Base-by-base conservation (phyloP, 2,329 filamentous ascomycete genomes). In the Peltaster fructicola region DNA sequence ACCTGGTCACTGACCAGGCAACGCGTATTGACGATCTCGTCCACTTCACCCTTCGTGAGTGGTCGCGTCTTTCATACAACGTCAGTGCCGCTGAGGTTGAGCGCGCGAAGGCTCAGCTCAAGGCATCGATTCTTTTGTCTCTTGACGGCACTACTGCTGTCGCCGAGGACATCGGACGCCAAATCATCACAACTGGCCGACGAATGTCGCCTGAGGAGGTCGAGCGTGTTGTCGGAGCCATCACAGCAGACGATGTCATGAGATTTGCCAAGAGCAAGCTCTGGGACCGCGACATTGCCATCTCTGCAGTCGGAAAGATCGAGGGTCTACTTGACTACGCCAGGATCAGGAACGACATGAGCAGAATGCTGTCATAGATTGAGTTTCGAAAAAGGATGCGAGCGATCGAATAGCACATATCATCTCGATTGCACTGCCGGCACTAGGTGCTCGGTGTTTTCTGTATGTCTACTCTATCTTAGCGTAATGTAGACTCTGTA, bases 41-140 rank as follows among this genome's bases (percentile, higher is more conserved):
- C 44, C 88, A 98, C 71, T 98, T 98, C 61, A 74, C 88, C 35
- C 81, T 95, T 54, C 80, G 85, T 43, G 88, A 98, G 67, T 98
- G 88, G 88, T 81, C 85, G 45, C 80, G 88, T 44, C 73, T 98
- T 36, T 88, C 79, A 46, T 74, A 73, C 64, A 78, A 73, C 57
- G 88, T 98, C 45, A 73, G 67, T 48, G 68, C 81, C 50, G 73
- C 84, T 39, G 88, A 98, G 63, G 78, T 84, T 33, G 88, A 98
- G 71, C 85, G 88, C 43, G 88, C 88, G 57, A 98, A 98, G 72
- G 80, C 88, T 37, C 88, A 98, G 65, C 75, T 98, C 47, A 98
- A 98, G 72, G 88, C 88, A 35, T 92, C 84, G 27, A 84, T 98
- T 48, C 79, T 98, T 34, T 73, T 98, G 39, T 91, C 82, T 26